Conservation (phyloP, 352 stramenopile species). For the Phytophthora pisi region DNA sequence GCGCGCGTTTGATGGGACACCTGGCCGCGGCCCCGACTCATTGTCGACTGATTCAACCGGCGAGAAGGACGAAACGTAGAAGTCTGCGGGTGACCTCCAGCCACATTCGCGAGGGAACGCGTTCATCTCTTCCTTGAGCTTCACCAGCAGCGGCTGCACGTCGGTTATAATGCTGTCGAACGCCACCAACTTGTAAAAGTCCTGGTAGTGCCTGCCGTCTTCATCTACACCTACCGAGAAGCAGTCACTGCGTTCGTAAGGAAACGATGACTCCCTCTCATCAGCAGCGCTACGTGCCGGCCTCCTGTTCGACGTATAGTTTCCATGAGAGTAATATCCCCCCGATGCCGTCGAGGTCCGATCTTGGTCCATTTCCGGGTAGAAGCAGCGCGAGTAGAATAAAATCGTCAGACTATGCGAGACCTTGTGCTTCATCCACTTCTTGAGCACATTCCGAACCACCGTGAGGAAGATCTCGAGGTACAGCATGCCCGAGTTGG, state of each 20-base stretch:
- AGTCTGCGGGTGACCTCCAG: slow-evolving; percentile 57
- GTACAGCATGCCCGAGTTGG: slow-evolving; percentile 90
- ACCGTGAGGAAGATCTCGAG: slow-evolving; percentile 90
- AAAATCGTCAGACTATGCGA: slow-evolving; percentile 93
- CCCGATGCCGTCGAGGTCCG: slow-evolving; percentile 27
- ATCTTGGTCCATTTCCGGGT: slow-evolving; percentile 72
- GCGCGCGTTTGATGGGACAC: slow-evolving; percentile 65
- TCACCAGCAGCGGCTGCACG: slow-evolving; percentile 66
- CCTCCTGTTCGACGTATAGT: slow-evolving; percentile 29
- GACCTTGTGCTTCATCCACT: slow-evolving; percentile 92
- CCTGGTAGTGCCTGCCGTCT: slow-evolving; percentile 79
- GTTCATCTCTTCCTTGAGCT: slow-evolving; percentile 83
- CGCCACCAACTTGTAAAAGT: slow-evolving; percentile 87
- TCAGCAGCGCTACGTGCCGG: slow-evolving; percentile 24
- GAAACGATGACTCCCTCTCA: slow-evolving; percentile 61
- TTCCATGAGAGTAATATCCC: slow-evolving; percentile 17
- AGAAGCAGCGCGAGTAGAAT: slow-evolving; percentile 92
- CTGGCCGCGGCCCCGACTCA: slow-evolving; percentile 33
- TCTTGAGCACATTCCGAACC: slow-evolving; percentile 82
- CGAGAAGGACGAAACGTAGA: slow-evolving; percentile 44
- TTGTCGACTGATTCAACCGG: slow-evolving; percentile 20
- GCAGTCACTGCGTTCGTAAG: slow-evolving; percentile 64
- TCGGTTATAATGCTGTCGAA: slow-evolving; percentile 79
- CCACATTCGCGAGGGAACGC: slow-evolving; percentile 71
- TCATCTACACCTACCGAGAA: slow-evolving; percentile 80